Evolutionary conservation across 495 filamentous ascomycete species (phyloP).

Genomic region (Geopyxis carbonaria): DNA sequence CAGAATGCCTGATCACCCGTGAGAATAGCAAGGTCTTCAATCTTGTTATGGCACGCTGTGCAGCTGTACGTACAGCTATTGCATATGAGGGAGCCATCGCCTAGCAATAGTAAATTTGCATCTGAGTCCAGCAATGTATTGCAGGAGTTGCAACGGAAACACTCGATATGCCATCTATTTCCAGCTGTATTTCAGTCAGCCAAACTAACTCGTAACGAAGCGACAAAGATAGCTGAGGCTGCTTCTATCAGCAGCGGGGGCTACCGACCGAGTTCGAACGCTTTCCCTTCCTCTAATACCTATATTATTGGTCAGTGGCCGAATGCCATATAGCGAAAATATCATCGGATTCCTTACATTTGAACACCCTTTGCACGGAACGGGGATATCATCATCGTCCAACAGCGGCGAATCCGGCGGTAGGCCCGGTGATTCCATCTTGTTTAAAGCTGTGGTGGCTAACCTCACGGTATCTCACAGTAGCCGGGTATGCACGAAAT

Average conservation of each 20-base stretch:
- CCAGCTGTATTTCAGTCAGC: slow-evolving; percentile 44
- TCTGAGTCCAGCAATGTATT: slow-evolving; percentile 91
- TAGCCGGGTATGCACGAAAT: too few relatives aligned
- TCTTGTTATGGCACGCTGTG: slow-evolving; percentile 92
- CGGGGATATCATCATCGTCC: slow-evolving; percentile 60
- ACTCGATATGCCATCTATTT: slow-evolving; percentile 98
- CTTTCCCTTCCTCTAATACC: slow-evolving; percentile 97
- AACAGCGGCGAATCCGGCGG: slow-evolving; percentile 53
- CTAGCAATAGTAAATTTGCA: slow-evolving; percentile 89
- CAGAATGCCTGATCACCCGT: slow-evolving; percentile 99
- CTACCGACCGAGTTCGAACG: slow-evolving; percentile 84
- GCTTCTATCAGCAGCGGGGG: neutral
- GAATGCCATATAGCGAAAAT: slow-evolving; percentile 81
- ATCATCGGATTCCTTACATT: slow-evolving; percentile 51
- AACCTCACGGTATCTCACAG: too few relatives aligned
- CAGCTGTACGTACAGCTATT: slow-evolving; percentile 99
- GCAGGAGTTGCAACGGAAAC: slow-evolving; percentile 97
- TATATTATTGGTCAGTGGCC: slow-evolving; percentile 44
- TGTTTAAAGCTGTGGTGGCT: too few relatives aligned
- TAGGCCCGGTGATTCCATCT: too few relatives aligned
- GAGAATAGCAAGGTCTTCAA: slow-evolving; percentile 93
- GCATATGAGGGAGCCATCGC: slow-evolving; percentile 95
- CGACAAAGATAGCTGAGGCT: slow-evolving; percentile 1
- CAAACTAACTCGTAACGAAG: slow-evolving; percentile 1
- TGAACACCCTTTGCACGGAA: slow-evolving; percentile 98